Base-by-base conservation (phyloP, 2,329 filamentous ascomycete species). In the Ophiocordyceps camponoti-leonardi region DNA sequence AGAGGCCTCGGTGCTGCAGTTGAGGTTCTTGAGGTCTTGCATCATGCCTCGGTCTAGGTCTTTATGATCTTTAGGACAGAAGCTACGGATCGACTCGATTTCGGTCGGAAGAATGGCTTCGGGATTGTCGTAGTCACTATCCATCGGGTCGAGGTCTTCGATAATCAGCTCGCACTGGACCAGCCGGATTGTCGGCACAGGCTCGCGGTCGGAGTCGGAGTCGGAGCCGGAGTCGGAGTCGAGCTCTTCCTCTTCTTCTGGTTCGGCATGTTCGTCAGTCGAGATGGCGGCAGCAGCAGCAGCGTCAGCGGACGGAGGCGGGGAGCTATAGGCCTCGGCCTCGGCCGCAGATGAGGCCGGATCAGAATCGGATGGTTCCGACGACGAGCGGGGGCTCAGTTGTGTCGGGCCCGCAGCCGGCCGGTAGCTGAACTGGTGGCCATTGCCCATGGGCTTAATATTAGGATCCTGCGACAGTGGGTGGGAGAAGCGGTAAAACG, bases 111-210 rank as follows among this genome's bases (percentile, higher is more conserved):
- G 60, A 22, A 73, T 53, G 23, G 69, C 59, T 30, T 63, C 62
- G 22, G 64, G 54, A 18, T 62, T 62, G 5, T 68, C 67, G 39
- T 60, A 61, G 23, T 67, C 67, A 51, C 62, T 65, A 46, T 69
- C 67, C 62, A 64, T 64, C 3, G 63, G 61, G 44, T 66, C 67
- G 46, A 70, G 62, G 49, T 72, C 70, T 48, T 73, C 70, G 28
- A 73, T 59, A 12, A 58, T 54, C 35, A 72, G 63, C 33, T 58
- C 52, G 46, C 55, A 57, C 33, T 47, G 31, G 30, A 54, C 35
- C n/a, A 39, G 18, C n/a, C 35, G 14, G 47, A 16, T 48, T 50
- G 8, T 49, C 47, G 22, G 49, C 43, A 18, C 40, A 12, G 40
- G 19, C 20, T 19, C 40, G 40, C 6, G 12, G 19, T 13, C 33